Evolutionary conservation across 2,329 filamentous ascomycete genomes (phyloP).

Genomic region (Trichothecium roseum): DNA sequence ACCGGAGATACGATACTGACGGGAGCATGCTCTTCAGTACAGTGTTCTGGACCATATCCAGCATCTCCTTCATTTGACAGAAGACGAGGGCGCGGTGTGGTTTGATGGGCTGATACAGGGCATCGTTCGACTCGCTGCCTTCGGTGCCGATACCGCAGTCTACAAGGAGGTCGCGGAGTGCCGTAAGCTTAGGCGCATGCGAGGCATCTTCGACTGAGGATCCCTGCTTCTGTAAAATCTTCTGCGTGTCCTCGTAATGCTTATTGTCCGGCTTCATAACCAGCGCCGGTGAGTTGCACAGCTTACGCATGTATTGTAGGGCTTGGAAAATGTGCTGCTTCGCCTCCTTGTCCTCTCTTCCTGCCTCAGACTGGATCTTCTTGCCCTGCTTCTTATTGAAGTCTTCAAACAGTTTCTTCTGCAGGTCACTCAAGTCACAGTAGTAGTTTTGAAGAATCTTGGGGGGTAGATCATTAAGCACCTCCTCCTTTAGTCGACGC

Average conservation of each 20-base stretch:
- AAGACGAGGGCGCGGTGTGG: conserved; percentile 94
- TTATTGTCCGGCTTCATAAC: conserved; percentile 93
- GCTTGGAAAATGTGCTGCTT: conserved; percentile 99
- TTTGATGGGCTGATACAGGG: conserved; percentile 72
- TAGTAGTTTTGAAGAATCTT: conserved; percentile 99
- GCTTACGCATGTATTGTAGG: conserved; percentile 97
- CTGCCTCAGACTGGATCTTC: conserved; percentile 73
- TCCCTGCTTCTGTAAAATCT: conserved; percentile 65
- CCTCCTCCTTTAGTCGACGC: conserved; percentile 93
- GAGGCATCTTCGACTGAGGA: conserved; percentile 74
- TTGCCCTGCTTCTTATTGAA: conserved; percentile 91
- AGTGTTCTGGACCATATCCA: conserved; percentile 95
- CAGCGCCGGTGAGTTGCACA: conserved; percentile 93
- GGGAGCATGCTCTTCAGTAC: conserved; percentile 88
- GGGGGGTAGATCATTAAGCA: conserved; percentile 87
- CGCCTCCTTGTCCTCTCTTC: conserved; percentile 77
- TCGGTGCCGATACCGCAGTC: conserved; percentile 92
- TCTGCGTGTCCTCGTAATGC: conserved; percentile 80
- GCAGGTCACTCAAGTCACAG: conserved; percentile 90
- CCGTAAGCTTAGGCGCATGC: conserved; percentile 88
- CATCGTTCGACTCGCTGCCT: conserved; percentile 46
- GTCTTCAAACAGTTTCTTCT: conserved; percentile 91
- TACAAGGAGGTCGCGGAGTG: conserved; percentile 85
- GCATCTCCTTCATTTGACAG: conserved; percentile 99
- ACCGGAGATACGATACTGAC: conserved; percentile 82